Evolutionary conservation across 2,329 filamentous ascomycete genomes (phyloP).

Genomic region (Cryphonectria nitschkei): DNA sequence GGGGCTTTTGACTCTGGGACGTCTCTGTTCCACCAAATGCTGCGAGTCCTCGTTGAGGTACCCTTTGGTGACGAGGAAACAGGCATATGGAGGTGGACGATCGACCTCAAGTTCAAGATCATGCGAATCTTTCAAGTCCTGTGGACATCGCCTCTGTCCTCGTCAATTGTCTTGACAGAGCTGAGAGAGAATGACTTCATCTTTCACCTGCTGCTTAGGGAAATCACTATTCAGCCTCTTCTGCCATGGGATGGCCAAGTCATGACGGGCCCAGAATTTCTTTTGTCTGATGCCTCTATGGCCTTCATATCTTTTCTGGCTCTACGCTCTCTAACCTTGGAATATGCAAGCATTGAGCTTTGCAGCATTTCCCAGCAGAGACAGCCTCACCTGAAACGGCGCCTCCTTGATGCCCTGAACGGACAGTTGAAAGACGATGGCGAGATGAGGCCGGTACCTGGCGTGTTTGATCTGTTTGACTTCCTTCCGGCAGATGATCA

Average conservation of each 20-base stretch:
- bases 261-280: conserved; percentile 66
- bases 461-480: conserved; percentile 91
- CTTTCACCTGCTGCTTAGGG: conserved; percentile 74
- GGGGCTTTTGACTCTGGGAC: conserved; percentile 71
- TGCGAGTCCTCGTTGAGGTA: conserved; percentile 71
- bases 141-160: conserved; percentile 82
- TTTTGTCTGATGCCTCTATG: conserved; percentile 67
- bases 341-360: conserved; percentile 85
- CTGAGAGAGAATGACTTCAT: conserved; percentile 79
- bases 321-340: conserved; percentile 75
- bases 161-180: conserved; percentile 74
- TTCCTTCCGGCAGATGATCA: conserved; percentile 66
- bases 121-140: conserved; percentile 78
- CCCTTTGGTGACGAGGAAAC: conserved; percentile 64
- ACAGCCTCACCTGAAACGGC: conserved; percentile 70
- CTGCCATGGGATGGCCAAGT: conserved; percentile 75
- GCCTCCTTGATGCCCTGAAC: conserved; percentile 73
- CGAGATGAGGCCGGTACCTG: conserved; percentile 68
- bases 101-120: conserved; percentile 68
- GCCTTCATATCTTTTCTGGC: conserved; percentile 78
- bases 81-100: conserved; percentile 68
- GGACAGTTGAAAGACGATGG: conserved; percentile 72
- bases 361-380: conserved; percentile 74
- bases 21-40: conserved; percentile 83
- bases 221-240: conserved; percentile 70